Evolutionary conservation across 2,329 filamentous ascomycete species (phyloP).

Genomic region (Neonectria neomacrospora): DNA sequence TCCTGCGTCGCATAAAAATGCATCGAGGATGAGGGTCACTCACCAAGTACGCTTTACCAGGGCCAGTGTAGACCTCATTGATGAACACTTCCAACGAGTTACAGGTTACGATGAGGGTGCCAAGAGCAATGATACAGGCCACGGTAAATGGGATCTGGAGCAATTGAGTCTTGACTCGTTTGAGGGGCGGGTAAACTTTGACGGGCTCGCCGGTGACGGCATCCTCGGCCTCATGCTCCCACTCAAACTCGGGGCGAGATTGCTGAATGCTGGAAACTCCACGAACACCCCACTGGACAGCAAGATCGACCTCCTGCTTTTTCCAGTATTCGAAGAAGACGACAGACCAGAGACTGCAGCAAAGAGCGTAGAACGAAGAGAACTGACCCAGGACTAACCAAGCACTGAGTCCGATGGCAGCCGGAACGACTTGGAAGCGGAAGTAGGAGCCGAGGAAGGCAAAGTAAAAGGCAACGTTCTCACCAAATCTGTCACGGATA

Average conservation of each 20-base stretch:
- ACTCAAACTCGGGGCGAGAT: slow-evolving; percentile 79
- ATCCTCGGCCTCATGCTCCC: slow-evolving; percentile 81
- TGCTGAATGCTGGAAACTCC: slow-evolving; percentile 85
- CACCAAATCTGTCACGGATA: slow-evolving; percentile 81
- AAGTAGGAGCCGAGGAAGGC: slow-evolving; percentile 94
- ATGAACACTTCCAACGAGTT: slow-evolving; percentile 97
- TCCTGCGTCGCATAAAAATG: not conserved
- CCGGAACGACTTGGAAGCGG: slow-evolving; percentile 83
- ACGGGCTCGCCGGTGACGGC: slow-evolving; percentile 83
- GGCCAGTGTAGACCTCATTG: slow-evolving; percentile 90
- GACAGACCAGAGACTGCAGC: slow-evolving; percentile 86
- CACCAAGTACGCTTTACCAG: slow-evolving; percentile 86
- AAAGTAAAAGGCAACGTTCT: slow-evolving; percentile 93
- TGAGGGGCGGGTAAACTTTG: slow-evolving; percentile 79
- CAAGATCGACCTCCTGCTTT: slow-evolving; percentile 87
- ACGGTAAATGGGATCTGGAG: slow-evolving; percentile 88
- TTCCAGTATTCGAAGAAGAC: slow-evolving; percentile 97
- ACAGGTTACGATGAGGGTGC: slow-evolving; percentile 83
- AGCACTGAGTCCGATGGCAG: slow-evolving; percentile 77
- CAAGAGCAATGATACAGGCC: slow-evolving; percentile 76
- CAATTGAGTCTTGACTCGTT: slow-evolving; percentile 80
- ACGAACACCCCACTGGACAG: slow-evolving; percentile 88
- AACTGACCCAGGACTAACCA: slow-evolving; percentile 89
- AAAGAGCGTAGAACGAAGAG: slow-evolving; percentile 81
- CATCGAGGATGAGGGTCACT: slow-evolving; percentile 44